Percentiles rank a stretch among this genome's conserved stretches.
Conservation (phyloP, 192 early-diverging fungal genomes). For the Coemansia sp. region DNA sequence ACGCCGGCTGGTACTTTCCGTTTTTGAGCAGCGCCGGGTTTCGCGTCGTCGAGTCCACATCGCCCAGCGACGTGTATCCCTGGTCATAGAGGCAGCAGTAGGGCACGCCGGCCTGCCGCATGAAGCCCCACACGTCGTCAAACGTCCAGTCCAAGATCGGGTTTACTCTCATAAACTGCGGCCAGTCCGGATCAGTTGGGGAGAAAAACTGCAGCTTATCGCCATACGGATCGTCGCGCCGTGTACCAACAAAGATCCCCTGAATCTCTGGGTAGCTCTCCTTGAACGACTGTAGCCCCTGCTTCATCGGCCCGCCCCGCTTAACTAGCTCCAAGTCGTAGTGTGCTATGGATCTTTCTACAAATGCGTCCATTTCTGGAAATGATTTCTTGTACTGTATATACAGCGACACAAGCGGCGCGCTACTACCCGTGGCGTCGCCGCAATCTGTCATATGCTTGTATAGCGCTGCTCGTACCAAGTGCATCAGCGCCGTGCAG, state of each 20-base stretch:
- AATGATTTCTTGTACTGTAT: slow-evolving; percentile 80
- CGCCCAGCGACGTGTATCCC: slow-evolving; percentile 93
- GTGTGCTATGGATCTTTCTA: slow-evolving; percentile 67
- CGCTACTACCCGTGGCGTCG: slow-evolving; percentile 2
- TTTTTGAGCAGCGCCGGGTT: slow-evolving; percentile 77
- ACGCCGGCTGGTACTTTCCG: slow-evolving; percentile 37
- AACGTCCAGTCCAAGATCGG: slow-evolving; percentile 93
- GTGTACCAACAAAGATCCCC: slow-evolving; percentile 84
- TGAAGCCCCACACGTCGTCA: slow-evolving; percentile 80
- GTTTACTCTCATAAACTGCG: slow-evolving; percentile 85
- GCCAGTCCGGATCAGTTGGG: slow-evolving; percentile 88
- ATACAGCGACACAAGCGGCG: slow-evolving; percentile 69
- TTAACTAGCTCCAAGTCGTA: slow-evolving; percentile 72
- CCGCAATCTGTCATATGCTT: slow-evolving; percentile 15
- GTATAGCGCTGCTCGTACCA: slow-evolving; percentile 71
- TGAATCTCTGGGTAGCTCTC: slow-evolving; percentile 56
- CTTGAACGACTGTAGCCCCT: slow-evolving; percentile 75
- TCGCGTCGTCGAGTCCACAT: slow-evolving; percentile 77
- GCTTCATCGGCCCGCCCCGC: slow-evolving; percentile 76
- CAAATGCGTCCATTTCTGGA: slow-evolving; percentile 86
- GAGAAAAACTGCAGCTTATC: slow-evolving; percentile 62
- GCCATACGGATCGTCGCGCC: slow-evolving; percentile 74
- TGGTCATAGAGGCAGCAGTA: slow-evolving; percentile 91
- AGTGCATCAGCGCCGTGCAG: slow-evolving; percentile 88
- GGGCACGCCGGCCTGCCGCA: slow-evolving; percentile 64